Conservation (phyloP, 306 rosid genomes). For the Carpinus viminea region DNA sequence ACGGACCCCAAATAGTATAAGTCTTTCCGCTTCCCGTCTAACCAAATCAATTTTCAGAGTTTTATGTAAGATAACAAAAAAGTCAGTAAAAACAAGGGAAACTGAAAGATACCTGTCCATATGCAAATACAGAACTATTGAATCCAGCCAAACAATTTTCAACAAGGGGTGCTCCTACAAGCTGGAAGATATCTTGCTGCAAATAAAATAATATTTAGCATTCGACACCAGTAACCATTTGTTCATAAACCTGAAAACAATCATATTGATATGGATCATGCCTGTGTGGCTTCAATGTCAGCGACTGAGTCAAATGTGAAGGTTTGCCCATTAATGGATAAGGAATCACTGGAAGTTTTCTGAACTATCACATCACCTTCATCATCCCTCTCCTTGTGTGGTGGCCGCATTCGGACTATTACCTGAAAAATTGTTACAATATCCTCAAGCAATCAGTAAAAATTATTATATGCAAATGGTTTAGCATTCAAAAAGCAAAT, state of each 20-base stretch:
- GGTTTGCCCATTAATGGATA: conserved; percentile 77
- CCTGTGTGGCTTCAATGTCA: conserved; percentile 84
- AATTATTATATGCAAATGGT: not conserved
- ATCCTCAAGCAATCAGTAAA: not conserved
- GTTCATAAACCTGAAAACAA: conserved; percentile 17
- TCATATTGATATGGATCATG: conserved; percentile 30
- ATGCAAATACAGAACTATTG: conserved; percentile 97
- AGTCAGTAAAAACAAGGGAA: conserved; percentile 5
- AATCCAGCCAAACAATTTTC: conserved; percentile 96
- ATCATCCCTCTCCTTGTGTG: conserved; percentile 61
- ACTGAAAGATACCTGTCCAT: conserved; percentile 73
- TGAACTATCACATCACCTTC: conserved; percentile 82
- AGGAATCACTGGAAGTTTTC: conserved; percentile 65
- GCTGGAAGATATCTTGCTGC: conserved; percentile 91
- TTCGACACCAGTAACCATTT: conserved; percentile 5
- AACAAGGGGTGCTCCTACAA: conserved; percentile 87
- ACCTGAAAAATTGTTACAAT: conserved; percentile 45
- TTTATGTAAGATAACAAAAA: not conserved
- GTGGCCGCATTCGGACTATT: conserved; percentile 85
- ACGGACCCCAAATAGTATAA: conserved; percentile 99
- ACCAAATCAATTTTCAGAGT: conserved; percentile 19
- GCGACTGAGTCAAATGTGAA: conserved; percentile 94
- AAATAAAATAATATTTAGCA: conserved; percentile 22
- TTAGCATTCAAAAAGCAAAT: not conserved
- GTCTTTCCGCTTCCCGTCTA: conserved; percentile 99